Evolutionary conservation across 2,329 filamentous ascomycete genomes (phyloP).

Genomic region (Colletotrichum salicis): DNA sequence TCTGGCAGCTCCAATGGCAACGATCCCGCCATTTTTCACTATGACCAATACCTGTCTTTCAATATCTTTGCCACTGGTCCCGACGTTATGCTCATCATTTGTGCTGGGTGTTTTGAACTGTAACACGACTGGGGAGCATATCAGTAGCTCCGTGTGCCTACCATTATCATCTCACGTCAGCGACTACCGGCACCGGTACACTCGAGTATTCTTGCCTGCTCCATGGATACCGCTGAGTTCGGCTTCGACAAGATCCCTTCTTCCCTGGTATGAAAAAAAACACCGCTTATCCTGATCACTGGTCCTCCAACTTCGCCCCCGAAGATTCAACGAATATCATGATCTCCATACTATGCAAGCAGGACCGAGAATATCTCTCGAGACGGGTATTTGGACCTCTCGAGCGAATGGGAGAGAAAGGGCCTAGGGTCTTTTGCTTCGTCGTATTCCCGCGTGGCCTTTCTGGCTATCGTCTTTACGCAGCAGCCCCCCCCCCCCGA

Average conservation of each 20-base stretch:
- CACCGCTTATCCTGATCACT: background rate
- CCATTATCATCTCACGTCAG: constrained; percentile 7
- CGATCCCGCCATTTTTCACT: background rate
- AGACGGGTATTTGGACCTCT: background rate
- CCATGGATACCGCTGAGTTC: background rate
- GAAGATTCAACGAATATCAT: background rate
- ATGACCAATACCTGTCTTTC: constrained; percentile 13
- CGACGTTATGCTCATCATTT: background rate
- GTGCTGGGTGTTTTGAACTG: constrained; percentile 1
- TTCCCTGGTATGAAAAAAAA: background rate
- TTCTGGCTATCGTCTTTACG: background rate
- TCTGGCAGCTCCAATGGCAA: background rate
- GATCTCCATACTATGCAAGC: background rate
- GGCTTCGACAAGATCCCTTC: background rate
- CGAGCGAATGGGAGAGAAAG: background rate
- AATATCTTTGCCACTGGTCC: constrained; percentile 2
- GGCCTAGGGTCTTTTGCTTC: background rate
- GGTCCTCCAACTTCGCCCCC: background rate
- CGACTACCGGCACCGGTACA: constrained; percentile 6
- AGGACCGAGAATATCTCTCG: background rate
- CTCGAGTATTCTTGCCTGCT: background rate
- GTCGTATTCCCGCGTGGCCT: background rate
- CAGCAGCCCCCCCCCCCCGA: background rate
- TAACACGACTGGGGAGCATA: background rate
- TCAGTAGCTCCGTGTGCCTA: background rate